Percentiles rank a stretch among this genome's conserved stretches.
phyloP scores from a whole-genome alignment of 352 stramenopile genomes.

The Globisporangium radiosum region DNA sequence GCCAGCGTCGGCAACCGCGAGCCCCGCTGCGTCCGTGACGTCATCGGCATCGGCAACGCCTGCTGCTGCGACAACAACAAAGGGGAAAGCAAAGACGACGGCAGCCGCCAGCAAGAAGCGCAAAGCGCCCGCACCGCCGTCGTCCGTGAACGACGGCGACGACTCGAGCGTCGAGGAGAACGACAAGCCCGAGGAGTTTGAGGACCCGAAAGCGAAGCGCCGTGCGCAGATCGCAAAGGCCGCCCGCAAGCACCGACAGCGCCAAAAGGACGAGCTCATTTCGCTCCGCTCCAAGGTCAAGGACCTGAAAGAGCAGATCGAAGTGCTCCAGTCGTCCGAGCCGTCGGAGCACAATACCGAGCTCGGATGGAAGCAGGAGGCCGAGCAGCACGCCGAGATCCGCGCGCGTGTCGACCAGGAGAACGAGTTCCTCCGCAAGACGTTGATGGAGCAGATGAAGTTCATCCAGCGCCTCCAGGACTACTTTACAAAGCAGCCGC shows the following conservation, averaged over 20 bases:
- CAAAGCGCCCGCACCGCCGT: constrained; percentile 40
- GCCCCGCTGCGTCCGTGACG: constrained; percentile 12
- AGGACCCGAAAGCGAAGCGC: constrained; percentile 82
- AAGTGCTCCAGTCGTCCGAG: constrained; percentile 84
- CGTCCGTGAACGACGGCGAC: constrained; percentile 30
- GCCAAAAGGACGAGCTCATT: constrained; percentile 85
- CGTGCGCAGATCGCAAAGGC: constrained; percentile 86
- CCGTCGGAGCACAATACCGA: constrained; percentile 87
- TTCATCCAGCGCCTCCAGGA: constrained; percentile 87
- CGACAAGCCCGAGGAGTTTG: constrained; percentile 68
- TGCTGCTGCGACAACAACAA: constrained; percentile 17
- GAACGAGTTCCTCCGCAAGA: constrained; percentile 87
- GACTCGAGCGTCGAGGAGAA: constrained; percentile 47
- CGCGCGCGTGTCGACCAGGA: constrained; percentile 84
- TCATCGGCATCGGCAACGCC: constrained; percentile 14
- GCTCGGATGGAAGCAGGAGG: constrained; percentile 85
- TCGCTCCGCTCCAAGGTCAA: constrained; percentile 83
- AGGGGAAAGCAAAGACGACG: constrained; percentile 38
- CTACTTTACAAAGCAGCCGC: constrained; percentile 87
- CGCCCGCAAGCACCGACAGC: constrained; percentile 81
- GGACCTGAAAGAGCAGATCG: constrained; percentile 87
- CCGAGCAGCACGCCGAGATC: constrained; percentile 84
- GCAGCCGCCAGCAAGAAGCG: constrained; percentile 62
- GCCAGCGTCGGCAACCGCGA: constrained; percentile 3
- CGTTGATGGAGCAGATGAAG: constrained; percentile 90